Evolutionary conservation across 345 rosid genomes (phyloP).

Genomic region (Citrus medica): DNA sequence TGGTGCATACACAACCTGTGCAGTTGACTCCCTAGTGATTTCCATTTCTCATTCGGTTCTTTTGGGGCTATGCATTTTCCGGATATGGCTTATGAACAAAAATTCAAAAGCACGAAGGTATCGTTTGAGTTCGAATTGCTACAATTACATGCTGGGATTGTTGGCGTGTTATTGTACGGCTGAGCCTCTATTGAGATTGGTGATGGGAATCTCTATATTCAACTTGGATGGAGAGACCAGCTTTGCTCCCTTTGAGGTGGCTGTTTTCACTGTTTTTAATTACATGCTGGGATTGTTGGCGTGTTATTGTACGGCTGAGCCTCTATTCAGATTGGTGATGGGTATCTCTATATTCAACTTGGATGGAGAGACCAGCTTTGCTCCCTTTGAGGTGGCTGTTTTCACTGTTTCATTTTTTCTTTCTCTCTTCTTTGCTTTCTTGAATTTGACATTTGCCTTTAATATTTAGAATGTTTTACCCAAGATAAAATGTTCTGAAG

Average conservation of each 20-base stretch:
- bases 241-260: slow-evolving; percentile 85
- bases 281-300: slow-evolving; percentile 61
- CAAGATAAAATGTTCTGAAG: background rate
- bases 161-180: slow-evolving; percentile 63
- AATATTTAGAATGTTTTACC: background rate
- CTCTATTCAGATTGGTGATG: slow-evolving; percentile 66
- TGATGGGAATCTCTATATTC: slow-evolving; percentile 61
- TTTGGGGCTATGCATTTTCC: slow-evolving; percentile 60
- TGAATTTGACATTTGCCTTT: background rate
- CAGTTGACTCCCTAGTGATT: slow-evolving; percentile 58
- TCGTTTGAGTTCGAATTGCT: slow-evolving; percentile 59
- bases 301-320: slow-evolving; percentile 65
- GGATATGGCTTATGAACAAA: slow-evolving; percentile 62
- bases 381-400: slow-evolving; percentile 80
- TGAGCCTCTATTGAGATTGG: slow-evolving; percentile 73
- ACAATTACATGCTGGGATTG: slow-evolving; percentile 53
- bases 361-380: slow-evolving; percentile 50
- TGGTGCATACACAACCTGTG: slow-evolving; percentile 78
- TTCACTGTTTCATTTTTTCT: background rate
- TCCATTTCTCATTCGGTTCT: slow-evolving; percentile 67
- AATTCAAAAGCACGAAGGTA: slow-evolving; percentile 54
- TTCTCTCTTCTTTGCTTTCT: background rate
- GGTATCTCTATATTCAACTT: slow-evolving; percentile 58
- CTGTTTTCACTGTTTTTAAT: background rate
- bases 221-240: slow-evolving; percentile 49